These are phyloP conservation scores for Hypomontagnella monticulosa DNA, from an alignment of 495 filamentous ascomycete species.

Conservation along the genomic window DNA sequence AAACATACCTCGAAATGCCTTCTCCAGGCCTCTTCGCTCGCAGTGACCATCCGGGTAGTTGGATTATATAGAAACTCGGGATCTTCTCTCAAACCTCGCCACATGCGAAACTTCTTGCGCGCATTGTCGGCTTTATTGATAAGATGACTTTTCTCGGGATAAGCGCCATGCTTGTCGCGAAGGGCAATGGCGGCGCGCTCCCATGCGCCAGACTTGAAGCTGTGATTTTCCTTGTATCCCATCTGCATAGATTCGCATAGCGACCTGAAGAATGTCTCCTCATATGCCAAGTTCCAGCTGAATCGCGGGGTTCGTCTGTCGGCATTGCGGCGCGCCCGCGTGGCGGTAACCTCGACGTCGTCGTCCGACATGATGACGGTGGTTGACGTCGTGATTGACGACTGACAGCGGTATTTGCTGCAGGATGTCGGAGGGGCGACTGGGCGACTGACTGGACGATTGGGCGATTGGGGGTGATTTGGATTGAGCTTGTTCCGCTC, in stretches of 20 bases:
- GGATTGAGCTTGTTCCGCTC: conserved; percentile 3
- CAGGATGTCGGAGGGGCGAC: conserved; percentile 3
- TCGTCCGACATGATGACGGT: conserved; percentile 39
- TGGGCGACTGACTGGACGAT: not conserved
- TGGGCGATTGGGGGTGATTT: not conserved
- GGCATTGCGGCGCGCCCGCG: conserved; percentile 45
- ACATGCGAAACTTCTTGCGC: conserved; percentile 63
- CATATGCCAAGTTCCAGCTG: conserved; percentile 60
- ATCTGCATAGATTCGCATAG: conserved; percentile 60
- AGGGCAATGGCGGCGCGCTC: conserved; percentile 58
- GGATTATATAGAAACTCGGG: conserved; percentile 60
- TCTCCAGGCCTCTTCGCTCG: conserved; percentile 59
- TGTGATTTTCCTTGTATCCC: conserved; percentile 59
- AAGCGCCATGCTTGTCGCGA: conserved; percentile 56
- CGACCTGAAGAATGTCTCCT: conserved; percentile 61
- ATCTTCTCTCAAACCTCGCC: conserved; percentile 60
- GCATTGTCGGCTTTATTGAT: conserved; percentile 66
- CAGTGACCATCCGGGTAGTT: conserved; percentile 54
- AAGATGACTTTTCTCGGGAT: conserved; percentile 60
- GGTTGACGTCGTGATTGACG: not conserved
- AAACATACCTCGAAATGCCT: conserved; percentile 56
- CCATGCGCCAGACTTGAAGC: conserved; percentile 63
- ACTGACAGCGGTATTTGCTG: not conserved
- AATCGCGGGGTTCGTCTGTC: conserved; percentile 60
- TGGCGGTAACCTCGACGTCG: conserved; percentile 32